Percentiles rank a stretch among this genome's conserved stretches.
These are phyloP conservation scores for Cladophialophora chaetospira DNA, from an alignment of 2,329 filamentous ascomycete genomes.

Conservation along the genomic window DNA sequence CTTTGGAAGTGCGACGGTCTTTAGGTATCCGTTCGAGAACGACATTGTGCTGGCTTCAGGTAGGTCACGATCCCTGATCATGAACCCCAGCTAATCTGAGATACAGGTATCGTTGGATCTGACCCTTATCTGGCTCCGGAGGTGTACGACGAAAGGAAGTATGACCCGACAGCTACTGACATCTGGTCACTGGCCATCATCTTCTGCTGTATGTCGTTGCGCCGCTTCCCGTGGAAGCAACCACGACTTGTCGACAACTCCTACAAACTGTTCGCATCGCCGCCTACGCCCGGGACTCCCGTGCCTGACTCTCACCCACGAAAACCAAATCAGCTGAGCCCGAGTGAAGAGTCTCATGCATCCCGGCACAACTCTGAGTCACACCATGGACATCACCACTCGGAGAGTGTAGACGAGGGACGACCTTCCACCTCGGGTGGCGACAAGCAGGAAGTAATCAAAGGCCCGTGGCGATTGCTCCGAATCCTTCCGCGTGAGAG, in stretches of 20 bases:
- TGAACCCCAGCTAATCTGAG: constrained; percentile 11
- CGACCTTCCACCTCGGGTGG: constrained; percentile 25
- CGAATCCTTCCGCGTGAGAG: constrained; percentile 86
- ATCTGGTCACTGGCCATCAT: constrained; percentile 99
- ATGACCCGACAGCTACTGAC: constrained; percentile 90
- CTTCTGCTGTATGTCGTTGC: constrained; percentile 96
- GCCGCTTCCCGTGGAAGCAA: constrained; percentile 96
- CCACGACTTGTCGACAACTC: constrained; percentile 90
- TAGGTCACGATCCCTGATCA: constrained; percentile 41
- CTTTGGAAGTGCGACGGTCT: constrained; percentile 96
- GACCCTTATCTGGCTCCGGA: constrained; percentile 97
- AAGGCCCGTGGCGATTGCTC: constrained; percentile 87
- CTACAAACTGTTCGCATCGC: constrained; percentile 86
- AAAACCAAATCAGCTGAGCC: constrained; percentile 31
- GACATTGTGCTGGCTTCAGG: constrained; percentile 79
- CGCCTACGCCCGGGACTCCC: constrained; percentile 71
- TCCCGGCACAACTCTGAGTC: constrained; percentile 24
- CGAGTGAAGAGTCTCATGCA: constrained; percentile 15
- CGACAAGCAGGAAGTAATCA: constrained; percentile 75
- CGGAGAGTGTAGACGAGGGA: constrained; percentile 18
- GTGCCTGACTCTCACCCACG: constrained; percentile 45
- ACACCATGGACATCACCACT: constrained; percentile 31
- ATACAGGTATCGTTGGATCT: constrained; percentile 72
- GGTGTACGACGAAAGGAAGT: constrained; percentile 90
- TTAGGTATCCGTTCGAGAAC: constrained; percentile 94